phyloP scores from a whole-genome alignment of 371 early-diverging fungal species.

The Syncephalastrum sp. region DNA sequence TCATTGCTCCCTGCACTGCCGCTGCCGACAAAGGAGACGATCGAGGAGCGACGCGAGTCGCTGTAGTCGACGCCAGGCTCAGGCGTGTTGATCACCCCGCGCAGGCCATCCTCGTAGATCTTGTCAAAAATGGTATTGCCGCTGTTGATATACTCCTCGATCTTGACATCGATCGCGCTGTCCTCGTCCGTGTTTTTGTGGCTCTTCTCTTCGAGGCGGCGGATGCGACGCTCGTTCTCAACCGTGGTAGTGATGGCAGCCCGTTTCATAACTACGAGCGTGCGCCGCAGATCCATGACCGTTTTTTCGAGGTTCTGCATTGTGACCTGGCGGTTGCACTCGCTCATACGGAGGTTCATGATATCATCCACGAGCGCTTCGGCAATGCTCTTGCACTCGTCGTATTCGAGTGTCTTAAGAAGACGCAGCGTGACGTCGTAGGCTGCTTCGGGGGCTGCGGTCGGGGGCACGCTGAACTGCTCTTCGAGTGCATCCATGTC shows the following conservation, averaged over 20 bases:
- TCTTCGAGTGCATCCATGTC: conserved; percentile 59
- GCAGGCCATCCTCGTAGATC: conserved; percentile 59
- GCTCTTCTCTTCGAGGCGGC: conserved; percentile 54
- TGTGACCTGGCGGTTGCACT: conserved; percentile 62
- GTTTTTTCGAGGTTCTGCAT: conserved; percentile 68
- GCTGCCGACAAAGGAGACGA: conserved; percentile 19
- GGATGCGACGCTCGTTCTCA: conserved; percentile 77
- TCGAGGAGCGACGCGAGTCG: conserved; percentile 23
- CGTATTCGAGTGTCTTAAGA: conserved; percentile 63
- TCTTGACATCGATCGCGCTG: conserved; percentile 29
- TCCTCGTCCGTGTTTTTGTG: conserved; percentile 10
- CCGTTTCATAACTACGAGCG: conserved; percentile 79
- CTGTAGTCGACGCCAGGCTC: conserved; percentile 16
- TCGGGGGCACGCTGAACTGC: conserved; percentile 52
- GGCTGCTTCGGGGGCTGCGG: conserved; percentile 57
- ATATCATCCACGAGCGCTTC: conserved; percentile 80
- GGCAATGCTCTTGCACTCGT: conserved; percentile 70
- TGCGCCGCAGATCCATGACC: conserved; percentile 69
- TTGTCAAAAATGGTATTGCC: conserved; percentile 61
- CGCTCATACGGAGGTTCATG: conserved; percentile 62
- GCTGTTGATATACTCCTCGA: conserved; percentile 49
- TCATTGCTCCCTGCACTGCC: conserved; percentile 7
- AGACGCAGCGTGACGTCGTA: conserved; percentile 66
- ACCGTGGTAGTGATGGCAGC: conserved; percentile 76
- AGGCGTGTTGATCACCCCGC: conserved; percentile 43